Percentiles rank a stretch among this genome's conserved stretches.
Conservation (phyloP, 2,329 filamentous ascomycete genomes). For the Orbilia oligospora region DNA sequence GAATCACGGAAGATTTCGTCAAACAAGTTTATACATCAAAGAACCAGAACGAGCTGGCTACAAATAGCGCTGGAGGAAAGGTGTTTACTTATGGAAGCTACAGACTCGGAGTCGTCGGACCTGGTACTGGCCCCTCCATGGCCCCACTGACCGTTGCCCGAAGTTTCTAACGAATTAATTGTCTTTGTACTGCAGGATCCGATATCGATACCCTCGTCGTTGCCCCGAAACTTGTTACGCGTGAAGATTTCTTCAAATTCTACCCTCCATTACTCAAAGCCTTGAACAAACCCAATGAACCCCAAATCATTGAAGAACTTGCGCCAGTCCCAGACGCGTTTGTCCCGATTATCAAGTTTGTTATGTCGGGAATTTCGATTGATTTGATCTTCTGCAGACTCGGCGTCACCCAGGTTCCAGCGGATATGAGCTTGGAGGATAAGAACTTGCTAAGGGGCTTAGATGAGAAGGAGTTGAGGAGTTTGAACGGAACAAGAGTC, state of each 20-base stretch:
- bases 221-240: conserved; percentile 87
- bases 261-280: conserved; percentile 85
- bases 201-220: conserved; percentile 98
- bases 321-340: conserved; percentile 89
- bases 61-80: conserved; percentile 88
- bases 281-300: conserved; percentile 74
- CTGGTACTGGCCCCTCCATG: conserved; percentile 69
- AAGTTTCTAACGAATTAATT: conserved; percentile 13
- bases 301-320: conserved; percentile 86
- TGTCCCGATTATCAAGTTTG: conserved; percentile 97
- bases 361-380: conserved; percentile 90
- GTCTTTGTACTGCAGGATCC: conserved; percentile 74
- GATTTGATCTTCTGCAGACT: conserved; percentile 91
- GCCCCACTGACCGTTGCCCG: background rate
- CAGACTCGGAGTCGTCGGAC: conserved; percentile 91
- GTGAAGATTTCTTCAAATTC: conserved; percentile 90
- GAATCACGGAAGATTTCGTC: conserved; percentile 88
- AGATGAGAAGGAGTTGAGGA: conserved; percentile 87
- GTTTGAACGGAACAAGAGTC: conserved; percentile 92
- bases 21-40: conserved; percentile 82
- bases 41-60: conserved; percentile 80
- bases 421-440: conserved; percentile 82
- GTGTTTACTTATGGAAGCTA: conserved; percentile 98
- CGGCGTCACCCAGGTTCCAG: conserved; percentile 78
- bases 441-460: conserved; percentile 87